phyloP scores from a whole-genome alignment of 1,139 yeast species.

The Sugiyamaella neomexicana region DNA sequence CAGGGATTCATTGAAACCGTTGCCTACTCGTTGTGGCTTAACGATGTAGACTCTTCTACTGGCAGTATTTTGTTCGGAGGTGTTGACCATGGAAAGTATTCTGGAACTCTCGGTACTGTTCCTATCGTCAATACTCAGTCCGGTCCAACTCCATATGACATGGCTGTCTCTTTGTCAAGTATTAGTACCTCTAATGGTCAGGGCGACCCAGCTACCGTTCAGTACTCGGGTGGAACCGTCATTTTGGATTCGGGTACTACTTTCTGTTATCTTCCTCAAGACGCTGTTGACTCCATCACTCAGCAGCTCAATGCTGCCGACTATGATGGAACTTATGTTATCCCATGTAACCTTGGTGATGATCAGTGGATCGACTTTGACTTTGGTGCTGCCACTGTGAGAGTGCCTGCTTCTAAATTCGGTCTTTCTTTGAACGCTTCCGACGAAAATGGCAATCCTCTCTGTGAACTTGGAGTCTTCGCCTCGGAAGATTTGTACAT shows the following conservation, averaged over 20 bases:
- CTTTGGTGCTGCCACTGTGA: not conserved
- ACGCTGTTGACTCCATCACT: not conserved
- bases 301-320: not conserved
- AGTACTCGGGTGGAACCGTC: constrained; percentile 1
- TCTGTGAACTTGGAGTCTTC: constrained; percentile 13
- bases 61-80: constrained; percentile 62
- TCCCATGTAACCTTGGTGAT: not conserved
- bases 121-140: constrained; percentile 27
- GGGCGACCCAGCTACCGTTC: not conserved
- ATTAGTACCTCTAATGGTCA: constrained; percentile 14
- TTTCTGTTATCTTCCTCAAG: constrained; percentile 34
- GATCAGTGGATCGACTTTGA: not conserved
- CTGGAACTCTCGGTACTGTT: constrained; percentile 42
- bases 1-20: constrained; percentile 50
- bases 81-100: constrained; percentile 54
- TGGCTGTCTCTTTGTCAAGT: constrained; percentile 25
- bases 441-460: constrained; percentile 26
- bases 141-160: constrained; percentile 23
- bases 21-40: constrained; percentile 58
- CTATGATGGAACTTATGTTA: not conserved
- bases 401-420: not conserved
- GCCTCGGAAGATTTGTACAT: constrained; percentile 13
- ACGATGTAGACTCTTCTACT: constrained; percentile 40
- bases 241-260: constrained; percentile 43
- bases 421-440: constrained; percentile 5